These are phyloP conservation scores for Acanthamoeba sp. DNA, from an alignment of 208 protist species.

Conservation along the genomic window DNA sequence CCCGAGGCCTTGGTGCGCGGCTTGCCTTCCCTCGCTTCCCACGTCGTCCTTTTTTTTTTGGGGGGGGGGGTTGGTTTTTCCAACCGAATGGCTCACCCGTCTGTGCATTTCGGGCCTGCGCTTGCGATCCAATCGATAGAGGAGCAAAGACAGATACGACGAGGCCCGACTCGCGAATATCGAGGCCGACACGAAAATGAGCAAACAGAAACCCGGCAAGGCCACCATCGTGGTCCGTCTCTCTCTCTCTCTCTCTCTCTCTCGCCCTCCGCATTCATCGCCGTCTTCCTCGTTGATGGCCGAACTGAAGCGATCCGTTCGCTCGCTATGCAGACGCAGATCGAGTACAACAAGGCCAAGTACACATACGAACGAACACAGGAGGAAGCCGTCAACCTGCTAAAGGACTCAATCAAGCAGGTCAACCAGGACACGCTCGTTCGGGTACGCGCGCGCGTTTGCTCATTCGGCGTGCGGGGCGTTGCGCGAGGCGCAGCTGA, in stretches of 20 bases:
- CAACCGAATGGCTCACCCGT: too few relatives aligned
- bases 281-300: too few relatives aligned
- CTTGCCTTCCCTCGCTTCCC: not conserved
- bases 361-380: slow-evolving; percentile 44
- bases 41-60: not conserved
- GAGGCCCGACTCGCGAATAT: not conserved
- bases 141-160: slow-evolving; percentile 2
- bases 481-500: too few relatives aligned
- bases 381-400: not conserved
- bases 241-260: not conserved
- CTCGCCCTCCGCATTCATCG: not conserved
- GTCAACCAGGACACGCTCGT: slow-evolving; percentile 3
- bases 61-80: too few relatives aligned
- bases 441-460: not conserved
- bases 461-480: not conserved
- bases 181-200: slow-evolving; percentile 9
- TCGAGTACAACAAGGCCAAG: slow-evolving; percentile 53
- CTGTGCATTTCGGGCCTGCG: not conserved
- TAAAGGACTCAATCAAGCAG: slow-evolving; percentile 8
- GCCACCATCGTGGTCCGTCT: not conserved
- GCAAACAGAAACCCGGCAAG: slow-evolving; percentile 24
- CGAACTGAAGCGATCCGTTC: too few relatives aligned
- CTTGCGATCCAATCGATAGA: not conserved
- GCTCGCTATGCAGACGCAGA: not conserved
- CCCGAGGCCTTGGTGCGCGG: not conserved